These are phyloP conservation scores for Pyrus hybrid DNA, from an alignment of 331 rosid genomes.

Conservation along the genomic window DNA sequence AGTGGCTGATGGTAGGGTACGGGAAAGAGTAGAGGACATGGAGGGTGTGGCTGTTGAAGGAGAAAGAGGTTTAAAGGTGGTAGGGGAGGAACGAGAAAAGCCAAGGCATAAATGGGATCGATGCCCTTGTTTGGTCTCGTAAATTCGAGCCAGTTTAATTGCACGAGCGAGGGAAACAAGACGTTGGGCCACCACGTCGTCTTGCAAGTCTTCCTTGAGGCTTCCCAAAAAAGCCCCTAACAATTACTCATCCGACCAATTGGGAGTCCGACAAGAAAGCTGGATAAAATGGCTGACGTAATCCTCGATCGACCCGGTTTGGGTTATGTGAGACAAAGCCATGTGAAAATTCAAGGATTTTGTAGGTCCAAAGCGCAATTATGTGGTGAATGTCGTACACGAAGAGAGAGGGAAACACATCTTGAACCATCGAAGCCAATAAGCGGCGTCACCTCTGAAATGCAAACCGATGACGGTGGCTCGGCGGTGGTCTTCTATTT, in stretches of 20 bases:
- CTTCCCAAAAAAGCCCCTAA: no score
- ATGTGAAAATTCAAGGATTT: not conserved
- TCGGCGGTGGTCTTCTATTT: fast-evolving
- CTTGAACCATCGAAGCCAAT: no score
- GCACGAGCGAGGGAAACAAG: fast-evolving
- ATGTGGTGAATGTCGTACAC: not conserved
- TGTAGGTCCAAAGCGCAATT: not conserved
- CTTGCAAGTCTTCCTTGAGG: no score
- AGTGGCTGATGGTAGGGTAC: not conserved
- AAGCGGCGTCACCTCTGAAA: not conserved
- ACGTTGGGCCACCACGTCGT: no score
- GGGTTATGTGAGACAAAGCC: not conserved
- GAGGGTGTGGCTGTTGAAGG: no score
- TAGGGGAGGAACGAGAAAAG: no score
- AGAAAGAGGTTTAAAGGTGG: no score
- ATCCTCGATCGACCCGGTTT: fast-evolving
- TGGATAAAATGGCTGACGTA: not conserved
- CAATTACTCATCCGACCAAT: not conserved
- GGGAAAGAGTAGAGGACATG: no score
- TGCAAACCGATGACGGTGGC: fast-evolving
- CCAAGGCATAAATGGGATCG: fast-evolving
- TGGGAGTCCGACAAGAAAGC: not conserved
- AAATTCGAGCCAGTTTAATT: fast-evolving
- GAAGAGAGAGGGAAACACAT: not conserved
- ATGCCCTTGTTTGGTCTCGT: no score